Base-by-base conservation (phyloP, 2,329 filamentous ascomycete species). In the Pestalotiopsis sp. region DNA sequence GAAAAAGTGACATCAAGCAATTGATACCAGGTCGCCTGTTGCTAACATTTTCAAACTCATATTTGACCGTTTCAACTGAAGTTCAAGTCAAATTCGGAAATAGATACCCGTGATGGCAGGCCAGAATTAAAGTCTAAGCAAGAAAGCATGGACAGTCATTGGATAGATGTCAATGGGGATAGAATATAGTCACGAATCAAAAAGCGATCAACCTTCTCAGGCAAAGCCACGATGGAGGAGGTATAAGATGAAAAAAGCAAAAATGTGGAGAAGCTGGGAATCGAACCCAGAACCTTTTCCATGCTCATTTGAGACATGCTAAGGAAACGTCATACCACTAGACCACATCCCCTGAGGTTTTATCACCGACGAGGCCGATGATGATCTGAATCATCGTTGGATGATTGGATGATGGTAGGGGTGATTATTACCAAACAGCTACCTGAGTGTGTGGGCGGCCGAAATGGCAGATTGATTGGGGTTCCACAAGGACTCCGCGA, bases 281-380 rank as follows among this genome's bases (percentile, higher is more conserved):
- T 68, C 67, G 67, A 68, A 68, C 67, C 67, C 67, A 66, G 67
- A 68, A 68, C 67, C 67, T 68, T 68, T 68, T 68, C 67, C 67
- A 68, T 68, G 67, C 67, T 56, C 20, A 17, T 13, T 27, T 27
- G 56, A 36, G 31, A 36, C 67, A 66, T 68, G 67, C 67, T 68
- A 68, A 68, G 67, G 67, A 68, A 68, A 68, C 67, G 67, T 68
- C 67, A 68, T 68, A 68, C 67, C 67, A 45, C 7, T 69, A 66
- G 49, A 66, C 64, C 64, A 66, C 64, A 66, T 66, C 64, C 64
- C 64, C 64, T 6, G 25, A 4, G 23, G 27, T 36, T 59, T 52
- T 23, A 52, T 11, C 20, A n/a, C 20, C 20, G 7, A 52, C 31
- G 31, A 52, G 20, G 20, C 56, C 20, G 56, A 2, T 58, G 17